Evolutionary conservation across 495 filamentous ascomycete species (phyloP).

Genomic region (Hamigera avellanea): DNA sequence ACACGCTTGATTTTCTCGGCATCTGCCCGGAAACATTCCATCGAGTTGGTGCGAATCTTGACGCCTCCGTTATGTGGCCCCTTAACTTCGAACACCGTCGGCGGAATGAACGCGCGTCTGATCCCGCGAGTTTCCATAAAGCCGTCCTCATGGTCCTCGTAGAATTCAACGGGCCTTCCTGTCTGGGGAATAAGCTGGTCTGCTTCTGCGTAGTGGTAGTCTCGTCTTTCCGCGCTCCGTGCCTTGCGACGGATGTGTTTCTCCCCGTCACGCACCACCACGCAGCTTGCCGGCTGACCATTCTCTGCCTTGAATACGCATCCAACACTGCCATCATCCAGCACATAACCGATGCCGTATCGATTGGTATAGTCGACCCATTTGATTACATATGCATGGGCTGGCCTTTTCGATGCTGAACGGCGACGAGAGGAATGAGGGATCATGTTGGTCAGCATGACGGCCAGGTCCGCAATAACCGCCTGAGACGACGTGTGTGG

Average conservation of each 20-base stretch:
- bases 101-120: conserved; percentile 45
- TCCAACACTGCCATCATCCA: conserved; percentile 74
- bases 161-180: conserved; percentile 60
- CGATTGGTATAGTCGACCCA: conserved; percentile 96
- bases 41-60: conserved; percentile 36
- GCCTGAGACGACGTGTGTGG: conserved; percentile 25
- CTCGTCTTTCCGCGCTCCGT: conserved; percentile 36
- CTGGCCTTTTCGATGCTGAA: conserved; percentile 17
- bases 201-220: conserved; percentile 42
- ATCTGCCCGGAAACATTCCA: conserved; percentile 44
- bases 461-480: conserved; percentile 9
- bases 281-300: conserved; percentile 47
- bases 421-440: conserved; percentile 25
- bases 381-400: conserved; percentile 56
- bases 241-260: conserved; percentile 37
- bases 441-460: conserved; percentile 31
- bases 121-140: conserved; percentile 41
- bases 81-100: conserved; percentile 42
- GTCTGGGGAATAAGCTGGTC: conserved; percentile 55
- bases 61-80: conserved; percentile 20
- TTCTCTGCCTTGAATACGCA: conserved; percentile 64
- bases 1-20: conserved; percentile 61
- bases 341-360: conserved; percentile 75
- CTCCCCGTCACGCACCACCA: conserved; percentile 55
- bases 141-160: conserved; percentile 56